Percentiles rank a stretch among this genome's conserved stretches.
phyloP scores from a whole-genome alignment of 805 yeast species.

The Saccharomyces paradoxus region DNA sequence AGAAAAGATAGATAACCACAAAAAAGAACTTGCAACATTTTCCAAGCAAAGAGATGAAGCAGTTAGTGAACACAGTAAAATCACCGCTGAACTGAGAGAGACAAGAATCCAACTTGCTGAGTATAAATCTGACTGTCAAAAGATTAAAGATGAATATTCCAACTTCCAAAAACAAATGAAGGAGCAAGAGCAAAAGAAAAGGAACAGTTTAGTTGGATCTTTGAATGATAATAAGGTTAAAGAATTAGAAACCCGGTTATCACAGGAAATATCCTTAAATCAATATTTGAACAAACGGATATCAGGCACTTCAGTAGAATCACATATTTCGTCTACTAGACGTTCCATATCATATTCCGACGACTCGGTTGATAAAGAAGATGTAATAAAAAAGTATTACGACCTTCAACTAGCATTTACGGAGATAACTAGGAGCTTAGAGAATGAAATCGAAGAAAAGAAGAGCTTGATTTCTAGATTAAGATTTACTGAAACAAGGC shows the following conservation, averaged over 20 bases:
- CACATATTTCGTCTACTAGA: conserved; percentile 16
- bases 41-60: conserved; percentile 28
- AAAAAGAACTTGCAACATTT: conserved; percentile 20
- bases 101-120: conserved; percentile 22
- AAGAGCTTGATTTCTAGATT: conserved; percentile 48
- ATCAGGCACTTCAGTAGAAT: conserved; percentile 8
- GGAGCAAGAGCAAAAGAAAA: conserved; percentile 24
- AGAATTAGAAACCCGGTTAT: conserved; percentile 31
- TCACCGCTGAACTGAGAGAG: conserved; percentile 21
- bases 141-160: conserved; percentile 36
- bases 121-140: conserved; percentile 25
- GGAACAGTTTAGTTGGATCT: conserved; percentile 38
- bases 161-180: conserved; percentile 29
- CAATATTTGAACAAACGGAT: conserved; percentile 26
- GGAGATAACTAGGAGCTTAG: conserved; percentile 42
- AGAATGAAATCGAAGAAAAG: conserved; percentile 38
- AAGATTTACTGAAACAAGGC: conserved; percentile 49
- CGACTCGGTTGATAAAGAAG: conserved; percentile 5
- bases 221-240: conserved; percentile 37
- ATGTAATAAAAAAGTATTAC: conserved; percentile 27
- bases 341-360: conserved; percentile 19
- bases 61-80: conserved; percentile 23
- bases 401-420: conserved; percentile 43
- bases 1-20: conserved; percentile 21
- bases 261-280: conserved; percentile 27